Evolutionary conservation across 805 yeast species (phyloP).

Genomic region (Saccharomycopsis schoenii): DNA sequence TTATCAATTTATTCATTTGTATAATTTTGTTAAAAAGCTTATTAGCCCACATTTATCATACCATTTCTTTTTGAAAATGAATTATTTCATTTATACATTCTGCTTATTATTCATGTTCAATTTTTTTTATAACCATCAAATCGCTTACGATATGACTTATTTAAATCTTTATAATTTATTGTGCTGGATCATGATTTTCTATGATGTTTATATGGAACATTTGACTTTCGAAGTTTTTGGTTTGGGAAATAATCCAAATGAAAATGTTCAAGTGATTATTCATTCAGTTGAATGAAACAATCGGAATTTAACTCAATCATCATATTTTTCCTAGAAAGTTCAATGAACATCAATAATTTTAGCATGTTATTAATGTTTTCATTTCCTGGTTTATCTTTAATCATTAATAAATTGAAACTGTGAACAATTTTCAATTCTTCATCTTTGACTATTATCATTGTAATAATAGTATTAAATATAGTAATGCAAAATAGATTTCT

Average conservation of each 20-base stretch:
- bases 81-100: constrained; percentile 4
- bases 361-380: neutral
- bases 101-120: constrained; percentile 8
- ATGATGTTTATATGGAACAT: constrained; percentile 8
- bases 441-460: neutral
- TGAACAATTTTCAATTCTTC: neutral
- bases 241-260: constrained; percentile 2
- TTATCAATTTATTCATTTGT: neutral
- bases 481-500: neutral
- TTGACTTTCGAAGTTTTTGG: constrained; percentile 8
- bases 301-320: neutral
- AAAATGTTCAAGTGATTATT: neutral
- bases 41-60: neutral
- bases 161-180: constrained; percentile 12
- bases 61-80: constrained; percentile 2
- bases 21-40: neutral
- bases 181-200: constrained; percentile 14
- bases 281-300: neutral
- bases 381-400: neutral
- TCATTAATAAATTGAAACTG: neutral
- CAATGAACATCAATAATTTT: constrained; percentile 5
- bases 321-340: neutral
- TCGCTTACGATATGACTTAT: constrained; percentile 17
- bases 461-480: neutral
- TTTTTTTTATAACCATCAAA: constrained; percentile 16